These are phyloP conservation scores for Filosporella fistucella DNA, from an alignment of 495 filamentous ascomycete species.

Conservation along the genomic window DNA sequence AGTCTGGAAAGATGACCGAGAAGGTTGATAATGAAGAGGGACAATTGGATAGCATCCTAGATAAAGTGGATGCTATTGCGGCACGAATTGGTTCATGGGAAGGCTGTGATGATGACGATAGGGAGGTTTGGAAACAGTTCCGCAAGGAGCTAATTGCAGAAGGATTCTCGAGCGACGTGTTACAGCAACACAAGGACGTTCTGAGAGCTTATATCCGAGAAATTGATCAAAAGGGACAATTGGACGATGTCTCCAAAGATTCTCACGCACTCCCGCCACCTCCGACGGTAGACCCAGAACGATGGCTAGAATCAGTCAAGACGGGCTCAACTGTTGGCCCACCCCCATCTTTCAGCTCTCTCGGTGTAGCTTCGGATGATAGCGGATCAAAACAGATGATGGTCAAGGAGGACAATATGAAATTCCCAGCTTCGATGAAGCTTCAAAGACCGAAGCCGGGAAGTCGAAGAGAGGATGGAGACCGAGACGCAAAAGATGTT, in stretches of 20 bases:
- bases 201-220: slow-evolving; percentile 50
- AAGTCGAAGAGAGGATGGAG: slow-evolving; percentile 10
- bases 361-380: slow-evolving; percentile 12
- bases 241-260: slow-evolving; percentile 11
- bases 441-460: slow-evolving; percentile 29
- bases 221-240: slow-evolving; percentile 32
- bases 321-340: not conserved
- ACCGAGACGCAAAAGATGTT: not conserved
- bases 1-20: slow-evolving; percentile 6
- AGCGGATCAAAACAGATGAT: slow-evolving; percentile 18
- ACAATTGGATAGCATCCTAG: slow-evolving; percentile 40
- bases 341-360: slow-evolving; percentile 15
- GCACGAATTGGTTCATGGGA: slow-evolving; percentile 35
- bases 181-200: slow-evolving; percentile 49
- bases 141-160: slow-evolving; percentile 44
- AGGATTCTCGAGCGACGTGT: slow-evolving; percentile 44
- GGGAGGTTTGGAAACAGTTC: slow-evolving; percentile 49
- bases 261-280: not conserved
- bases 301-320: slow-evolving; percentile 9
- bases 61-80: slow-evolving; percentile 48
- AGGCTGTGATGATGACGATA: slow-evolving; percentile 36
- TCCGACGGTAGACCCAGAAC: slow-evolving; percentile 1
- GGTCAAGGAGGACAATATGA: slow-evolving; percentile 31
- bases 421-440: slow-evolving; percentile 35
- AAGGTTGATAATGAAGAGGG: slow-evolving; percentile 17